Base-by-base conservation (phyloP, 2,329 filamentous ascomycete species). In the Lachnellula hyalina region DNA sequence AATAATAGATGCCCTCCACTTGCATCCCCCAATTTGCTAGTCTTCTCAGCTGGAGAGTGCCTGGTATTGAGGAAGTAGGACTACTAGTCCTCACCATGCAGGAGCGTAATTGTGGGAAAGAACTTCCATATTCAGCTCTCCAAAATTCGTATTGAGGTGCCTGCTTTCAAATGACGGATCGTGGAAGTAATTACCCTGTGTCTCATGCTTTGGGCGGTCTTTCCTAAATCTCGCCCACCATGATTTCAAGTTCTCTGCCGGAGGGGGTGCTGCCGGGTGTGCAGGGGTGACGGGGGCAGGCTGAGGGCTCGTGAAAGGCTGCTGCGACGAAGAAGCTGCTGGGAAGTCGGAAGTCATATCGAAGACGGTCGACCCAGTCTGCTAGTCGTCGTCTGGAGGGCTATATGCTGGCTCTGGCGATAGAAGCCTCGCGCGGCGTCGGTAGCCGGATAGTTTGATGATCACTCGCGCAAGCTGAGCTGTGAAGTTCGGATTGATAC, bases 221-320 rank as follows among this genome's bases (percentile, higher is more conserved):
- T 88, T 82, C 75, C 94, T 94, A 75, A 99, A 97, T 66, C 86
- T 85, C 74, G 91, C 96, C 94, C 94, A 97, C 94, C 94, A 99
- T 57, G 89, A 95, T 65, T 91, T 88, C 64, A 97, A 78, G 71
- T 96, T 91, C 70, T 90, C 95, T 62, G 85, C 90, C 32, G 90
- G 90, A 53, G 89, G 89, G 42, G 89, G 90, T 65, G 80, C 76
- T 55, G 77, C 73, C 54, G 65, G 64, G 40, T 55, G 42, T 38
- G 48, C 47, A 25, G 58, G 47, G 7, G 57, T 52, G 34, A 63
- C 50, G 21, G 61, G 63, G 51, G 66, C 61, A 48, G 66, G 63
- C 47, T 67, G 67, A 14, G 66, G 61, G 32, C 52, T 57, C 28
- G 61, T 59, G 51, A 67, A 66, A 44, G 65, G 56, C 53, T 67